phyloP scores from a whole-genome alignment of 306 rosid species.

The Cucurbita ficifolia region DNA sequence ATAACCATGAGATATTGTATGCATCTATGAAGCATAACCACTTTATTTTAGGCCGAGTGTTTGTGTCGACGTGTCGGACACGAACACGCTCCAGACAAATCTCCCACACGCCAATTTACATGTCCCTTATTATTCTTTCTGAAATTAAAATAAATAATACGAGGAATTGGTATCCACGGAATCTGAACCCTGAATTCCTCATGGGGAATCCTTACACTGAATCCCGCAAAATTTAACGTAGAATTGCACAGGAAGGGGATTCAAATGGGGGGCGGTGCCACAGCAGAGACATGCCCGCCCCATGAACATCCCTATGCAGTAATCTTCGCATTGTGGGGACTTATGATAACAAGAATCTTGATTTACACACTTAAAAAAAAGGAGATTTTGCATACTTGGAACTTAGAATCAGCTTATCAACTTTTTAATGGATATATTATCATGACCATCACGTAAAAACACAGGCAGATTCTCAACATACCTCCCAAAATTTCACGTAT shows the following conservation, averaged over 20 bases:
- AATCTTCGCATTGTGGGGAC: not conserved
- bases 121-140: too few relatives aligned
- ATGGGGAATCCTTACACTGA: not conserved
- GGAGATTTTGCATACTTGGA: not conserved
- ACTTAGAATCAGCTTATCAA: not conserved
- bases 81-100: too few relatives aligned
- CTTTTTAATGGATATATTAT: not conserved
- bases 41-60: too few relatives aligned
- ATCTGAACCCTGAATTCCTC: not conserved
- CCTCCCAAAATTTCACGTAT: slow-evolving; percentile 98
- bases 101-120: too few relatives aligned
- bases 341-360: not conserved
- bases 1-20: too few relatives aligned
- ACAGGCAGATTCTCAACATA: slow-evolving; percentile 16
- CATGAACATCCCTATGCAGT: not conserved
- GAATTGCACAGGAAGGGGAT: not conserved
- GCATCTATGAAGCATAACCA: too few relatives aligned
- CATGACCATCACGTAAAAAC: not conserved
- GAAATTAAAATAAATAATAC: too few relatives aligned
- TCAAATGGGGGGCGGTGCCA: not conserved
- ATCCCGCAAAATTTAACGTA: not conserved
- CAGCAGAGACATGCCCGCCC: not conserved
- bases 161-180: not conserved
- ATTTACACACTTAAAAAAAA: not conserved
- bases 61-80: too few relatives aligned